A percentile compares a stretch with the other conserved stretches of the same genome.
phyloP scores from a whole-genome alignment of 805 yeast genomes.

The Nakazawaea populi region DNA sequence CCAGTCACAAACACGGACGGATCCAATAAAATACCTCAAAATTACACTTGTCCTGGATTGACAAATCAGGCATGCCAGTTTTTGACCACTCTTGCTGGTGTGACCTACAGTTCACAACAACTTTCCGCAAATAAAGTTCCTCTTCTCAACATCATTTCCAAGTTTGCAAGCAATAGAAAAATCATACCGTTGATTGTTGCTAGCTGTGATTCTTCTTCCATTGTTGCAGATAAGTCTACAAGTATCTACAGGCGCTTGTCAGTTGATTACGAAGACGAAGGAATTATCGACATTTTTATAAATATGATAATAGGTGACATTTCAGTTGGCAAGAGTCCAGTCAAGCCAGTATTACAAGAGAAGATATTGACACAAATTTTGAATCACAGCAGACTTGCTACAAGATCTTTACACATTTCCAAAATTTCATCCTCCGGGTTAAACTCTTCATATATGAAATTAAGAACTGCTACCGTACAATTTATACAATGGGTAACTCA shows the following conservation, averaged over 20 bases:
- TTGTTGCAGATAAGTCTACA: constrained; percentile 49
- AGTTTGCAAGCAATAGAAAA: constrained; percentile 31
- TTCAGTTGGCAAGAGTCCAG: constrained; percentile 41
- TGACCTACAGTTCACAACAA: constrained; percentile 44
- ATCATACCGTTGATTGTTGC: constrained; percentile 56
- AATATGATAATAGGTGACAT: constrained; percentile 47
- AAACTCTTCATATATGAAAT: constrained; percentile 41
- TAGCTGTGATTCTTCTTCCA: constrained; percentile 50
- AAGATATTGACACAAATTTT: constrained; percentile 49
- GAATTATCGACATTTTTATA: constrained; percentile 38
- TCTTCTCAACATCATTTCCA: constrained; percentile 35
- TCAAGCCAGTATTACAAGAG: constrained; percentile 45
- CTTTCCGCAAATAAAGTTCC: constrained; percentile 35
- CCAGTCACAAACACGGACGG: constrained; percentile 33
- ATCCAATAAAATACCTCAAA: constrained; percentile 35
- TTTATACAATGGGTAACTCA: constrained; percentile 58
- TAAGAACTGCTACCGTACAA: constrained; percentile 52
- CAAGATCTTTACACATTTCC: constrained; percentile 34
- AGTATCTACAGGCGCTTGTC: constrained; percentile 42
- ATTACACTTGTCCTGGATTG: constrained; percentile 58
- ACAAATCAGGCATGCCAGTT: constrained; percentile 49
- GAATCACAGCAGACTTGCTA: constrained; percentile 47
- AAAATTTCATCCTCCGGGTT: constrained; percentile 56
- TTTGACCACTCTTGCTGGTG: constrained; percentile 66
- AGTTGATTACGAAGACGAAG: constrained; percentile 45